Conservation (phyloP, 1,139 yeast genomes). For the Candida sojae region DNA sequence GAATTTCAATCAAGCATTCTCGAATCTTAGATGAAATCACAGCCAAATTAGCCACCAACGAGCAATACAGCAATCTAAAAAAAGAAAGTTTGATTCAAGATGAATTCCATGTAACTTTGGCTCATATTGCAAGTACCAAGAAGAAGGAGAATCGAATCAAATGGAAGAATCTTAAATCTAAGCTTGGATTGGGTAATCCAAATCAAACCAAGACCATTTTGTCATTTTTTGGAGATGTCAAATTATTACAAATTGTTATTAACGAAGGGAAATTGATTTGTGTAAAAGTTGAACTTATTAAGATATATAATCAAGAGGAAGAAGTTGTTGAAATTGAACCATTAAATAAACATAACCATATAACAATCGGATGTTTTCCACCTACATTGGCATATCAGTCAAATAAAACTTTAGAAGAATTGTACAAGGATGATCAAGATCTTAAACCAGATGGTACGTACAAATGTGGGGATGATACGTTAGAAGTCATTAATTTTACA, state of each 20-base stretch:
- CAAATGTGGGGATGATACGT: constrained; percentile 7
- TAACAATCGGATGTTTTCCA: constrained; percentile 69
- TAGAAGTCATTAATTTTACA: constrained; percentile 18
- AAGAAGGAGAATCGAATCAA: constrained; percentile 21
- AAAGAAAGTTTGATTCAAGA: constrained; percentile 45
- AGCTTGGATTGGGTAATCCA: constrained; percentile 14
- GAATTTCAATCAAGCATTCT: constrained; percentile 22
- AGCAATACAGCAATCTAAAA: constrained; percentile 32
- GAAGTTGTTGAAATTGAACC: constrained; percentile 22
- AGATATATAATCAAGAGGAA: constrained; percentile 24
- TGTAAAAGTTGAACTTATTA: constrained; percentile 47
- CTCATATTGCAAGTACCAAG: constrained; percentile 47
- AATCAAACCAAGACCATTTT: constrained; percentile 13
- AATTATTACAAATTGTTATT: constrained; percentile 50
- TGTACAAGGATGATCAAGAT: constrained; percentile 11
- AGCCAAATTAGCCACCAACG: constrained; percentile 14
- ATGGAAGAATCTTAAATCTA: constrained; percentile 24
- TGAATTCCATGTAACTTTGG: constrained; percentile 77
- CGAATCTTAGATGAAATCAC: constrained; percentile 12
- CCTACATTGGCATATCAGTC: constrained; percentile 48
- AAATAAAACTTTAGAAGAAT: constrained; percentile 22
- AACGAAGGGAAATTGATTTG: constrained; percentile 54
- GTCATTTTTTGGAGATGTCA: constrained; percentile 36
- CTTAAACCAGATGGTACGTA: constrained; percentile 13
- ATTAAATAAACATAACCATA: constrained; percentile 59